A percentile compares a stretch with the other conserved stretches of the same genome.
Evolutionary conservation across 2,329 filamentous ascomycete species (phyloP).

Genomic region (Ascochyta rabiei): DNA sequence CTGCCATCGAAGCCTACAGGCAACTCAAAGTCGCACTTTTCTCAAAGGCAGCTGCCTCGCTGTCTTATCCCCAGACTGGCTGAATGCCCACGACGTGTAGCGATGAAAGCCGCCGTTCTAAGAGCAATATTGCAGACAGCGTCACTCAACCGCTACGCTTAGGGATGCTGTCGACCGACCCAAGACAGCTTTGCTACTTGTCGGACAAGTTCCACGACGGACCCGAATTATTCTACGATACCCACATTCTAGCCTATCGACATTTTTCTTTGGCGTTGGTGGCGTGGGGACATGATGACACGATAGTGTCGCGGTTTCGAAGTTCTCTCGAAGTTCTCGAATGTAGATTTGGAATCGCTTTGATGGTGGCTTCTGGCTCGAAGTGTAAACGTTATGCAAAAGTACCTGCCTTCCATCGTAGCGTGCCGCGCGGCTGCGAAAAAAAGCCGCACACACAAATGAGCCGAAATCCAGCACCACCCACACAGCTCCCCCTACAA

Average conservation of each 20-base stretch:
- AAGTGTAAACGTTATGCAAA: background rate
- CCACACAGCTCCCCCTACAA: too few species aligned
- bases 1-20: slow-evolving; percentile 43
- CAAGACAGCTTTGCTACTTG: background rate
- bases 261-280: background rate
- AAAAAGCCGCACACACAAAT: too few species aligned
- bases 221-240: background rate
- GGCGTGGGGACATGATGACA: slow-evolving; percentile 1
- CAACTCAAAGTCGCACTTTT: slow-evolving; percentile 43
- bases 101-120: background rate
- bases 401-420: background rate
- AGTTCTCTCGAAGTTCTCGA: background rate
- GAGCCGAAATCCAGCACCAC: too few species aligned
- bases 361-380: background rate
- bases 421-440: background rate
- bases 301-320: background rate
- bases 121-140: background rate
- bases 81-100: background rate
- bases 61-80: background rate
- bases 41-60: slow-evolving; percentile 39
- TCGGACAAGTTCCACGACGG: background rate
- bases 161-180: background rate
- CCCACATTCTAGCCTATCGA: background rate
- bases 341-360: slow-evolving; percentile 7
- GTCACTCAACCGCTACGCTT: background rate